Evolutionary conservation across 441 rosid species (phyloP), one percentile per base, ranked within the genome.

Genomic region (Iberis amara): DNA sequence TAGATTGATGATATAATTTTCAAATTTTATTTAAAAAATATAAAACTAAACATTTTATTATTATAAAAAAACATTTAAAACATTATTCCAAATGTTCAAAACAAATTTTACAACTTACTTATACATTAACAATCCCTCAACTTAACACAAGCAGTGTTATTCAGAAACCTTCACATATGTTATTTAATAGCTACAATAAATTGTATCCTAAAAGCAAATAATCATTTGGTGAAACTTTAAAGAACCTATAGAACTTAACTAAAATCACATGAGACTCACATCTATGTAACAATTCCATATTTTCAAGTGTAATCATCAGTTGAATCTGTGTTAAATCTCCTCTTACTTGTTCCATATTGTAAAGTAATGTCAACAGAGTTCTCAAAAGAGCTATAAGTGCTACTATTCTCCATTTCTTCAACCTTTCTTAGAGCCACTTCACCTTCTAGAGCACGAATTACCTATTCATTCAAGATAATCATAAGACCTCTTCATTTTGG

Each of bases 381-480:
- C 40, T 66, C 74, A 26, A 65, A 57, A 11, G 69, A 73, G 36
- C 44, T 40, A 49, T 71, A 37, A 1, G 24, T 39, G 14, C 64
- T 41, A 68, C 54, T 66, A 12, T 40, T 37, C 7, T 64, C 54
- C 0, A 57, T 42, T 38, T 68, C 72, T 13, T 64, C 68, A 2
- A 63, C 43, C 15, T 69, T 71, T 28, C 63, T 37, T 5, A 73
- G 11, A 4, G 81, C 56, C 38, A 59, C 70, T 14, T 67, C 71
- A 36, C 72, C 76, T 63, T 79, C 81, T 18, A 79, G 65, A n/a
- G 77, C 68, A 27, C 73, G 77, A 47, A 69, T 65, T 3, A 73
- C 66, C 83, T 78, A 62, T 42, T 21, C 45, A 10, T 13, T 27
- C 32, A 5, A 43, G 46, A 51, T 15, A 13, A 9, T 7, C 7